A percentile compares a stretch with the other conserved stretches of the same genome.
phyloP scores from a whole-genome alignment of 345 rosid species.

The Acer yangbiense region DNA sequence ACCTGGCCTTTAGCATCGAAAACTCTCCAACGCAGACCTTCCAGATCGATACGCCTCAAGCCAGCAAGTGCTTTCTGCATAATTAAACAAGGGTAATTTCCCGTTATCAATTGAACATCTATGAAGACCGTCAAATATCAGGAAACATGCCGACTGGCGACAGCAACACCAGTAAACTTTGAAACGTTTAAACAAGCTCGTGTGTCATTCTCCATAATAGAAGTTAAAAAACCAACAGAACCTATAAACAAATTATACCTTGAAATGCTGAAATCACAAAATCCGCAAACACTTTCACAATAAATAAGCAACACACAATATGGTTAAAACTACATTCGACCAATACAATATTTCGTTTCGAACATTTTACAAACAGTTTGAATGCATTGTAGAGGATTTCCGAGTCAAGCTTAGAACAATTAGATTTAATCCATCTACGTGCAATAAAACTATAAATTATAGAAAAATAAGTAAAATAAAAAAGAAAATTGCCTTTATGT shows the following conservation, averaged over 20 bases:
- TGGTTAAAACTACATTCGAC: background rate
- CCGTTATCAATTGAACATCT: background rate
- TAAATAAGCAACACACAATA: background rate
- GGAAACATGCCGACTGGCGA: constrained; percentile 8
- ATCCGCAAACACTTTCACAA: background rate
- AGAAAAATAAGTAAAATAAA: background rate
- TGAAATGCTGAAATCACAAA: background rate
- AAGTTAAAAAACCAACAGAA: background rate
- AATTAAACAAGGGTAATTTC: constrained; percentile 8
- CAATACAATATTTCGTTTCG: background rate
- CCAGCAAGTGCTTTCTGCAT: constrained; percentile 96
- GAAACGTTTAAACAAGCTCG: background rate
- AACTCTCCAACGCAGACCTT: constrained; percentile 94
- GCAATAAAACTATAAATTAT: background rate
- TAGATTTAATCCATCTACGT: background rate
- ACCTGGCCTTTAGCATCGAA: constrained; percentile 99
- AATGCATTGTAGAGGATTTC: background rate
- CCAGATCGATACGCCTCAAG: constrained; percentile 81
- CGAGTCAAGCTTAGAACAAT: background rate
- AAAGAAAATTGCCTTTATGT: constrained; percentile 42
- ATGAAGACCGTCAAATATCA: background rate
- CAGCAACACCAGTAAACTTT: background rate
- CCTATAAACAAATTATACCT: background rate
- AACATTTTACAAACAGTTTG: constrained; percentile 35
- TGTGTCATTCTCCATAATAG: background rate